Base-by-base conservation (phyloP, 768 basidiomycete species). In the Pulveroboletus ravenelii region DNA sequence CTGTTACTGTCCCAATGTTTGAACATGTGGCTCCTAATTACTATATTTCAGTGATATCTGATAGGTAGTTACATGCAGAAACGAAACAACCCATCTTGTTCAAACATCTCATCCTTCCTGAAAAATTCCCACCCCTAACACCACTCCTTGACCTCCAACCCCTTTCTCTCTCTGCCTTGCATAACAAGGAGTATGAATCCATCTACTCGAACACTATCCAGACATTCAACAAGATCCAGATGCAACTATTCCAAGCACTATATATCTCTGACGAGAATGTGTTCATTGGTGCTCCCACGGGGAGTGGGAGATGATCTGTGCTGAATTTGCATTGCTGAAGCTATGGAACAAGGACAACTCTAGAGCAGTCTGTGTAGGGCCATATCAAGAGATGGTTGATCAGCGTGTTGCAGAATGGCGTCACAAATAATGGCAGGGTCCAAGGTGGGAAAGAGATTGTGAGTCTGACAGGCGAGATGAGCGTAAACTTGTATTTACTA, bases 11-110 rank as follows among this genome's bases (percentile, higher is more conserved):
- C 2, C 93, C 93, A 0, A 95, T 99, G 82, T 91, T 87, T 60
- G 95, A 98, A 62, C 95, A 96, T 0, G 87, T 96, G 12, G 95
- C 96, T 17, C 96, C 96, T 1, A 98, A 98, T 67, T 98, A 98
- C 74, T 98, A 92, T 68, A 93, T 99, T 63, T 91, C 90, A 8
- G 74, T 98, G 50, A 80, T 95, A 53, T 95, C 94, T 3, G 95
- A 99, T 64, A 81, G 91, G 30, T 99, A 95, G 95, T 62, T 97
- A 32, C 94, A 98, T 58, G 81, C 93, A 2, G 93, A 97, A 70
- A 98, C 94, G 1, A 83, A 92, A 12, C 74, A 98, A 0, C 94
- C 96, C 0, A 89, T 98, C 45, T 93, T 92, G 1, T 98, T 99
- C 82, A 96, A 95, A 68, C 93, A 98, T 63, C 81, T 99, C 42